These are phyloP conservation scores for Phialemoniopsis sp. DNA, from an alignment of 2,329 filamentous ascomycete species.

Conservation along the genomic window DNA sequence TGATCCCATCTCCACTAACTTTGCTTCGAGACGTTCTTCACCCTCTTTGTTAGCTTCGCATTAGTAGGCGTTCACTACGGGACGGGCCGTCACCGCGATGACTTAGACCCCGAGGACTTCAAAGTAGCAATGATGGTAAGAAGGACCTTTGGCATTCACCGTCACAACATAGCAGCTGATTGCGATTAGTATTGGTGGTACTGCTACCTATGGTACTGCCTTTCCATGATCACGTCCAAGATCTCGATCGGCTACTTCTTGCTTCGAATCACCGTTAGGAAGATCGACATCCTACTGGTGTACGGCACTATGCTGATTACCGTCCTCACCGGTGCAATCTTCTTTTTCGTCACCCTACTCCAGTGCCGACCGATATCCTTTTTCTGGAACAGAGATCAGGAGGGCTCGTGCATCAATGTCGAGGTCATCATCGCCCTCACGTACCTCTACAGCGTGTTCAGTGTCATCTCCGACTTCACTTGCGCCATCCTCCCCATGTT, in stretches of 20 bases:
- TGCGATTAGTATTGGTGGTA: slow-evolving; percentile 14
- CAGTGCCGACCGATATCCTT: slow-evolving; percentile 33
- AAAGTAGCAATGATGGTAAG: slow-evolving; percentile 27
- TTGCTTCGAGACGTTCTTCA: slow-evolving; percentile 19
- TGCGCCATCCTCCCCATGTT: slow-evolving; percentile 48
- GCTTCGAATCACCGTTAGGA: slow-evolving; percentile 30
- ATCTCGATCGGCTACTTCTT: slow-evolving; percentile 38
- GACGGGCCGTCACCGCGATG: slow-evolving; percentile 29
- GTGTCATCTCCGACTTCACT: slow-evolving; percentile 45
- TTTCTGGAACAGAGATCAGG: slow-evolving; percentile 31
- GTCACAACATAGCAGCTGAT: no score
- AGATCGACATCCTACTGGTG: slow-evolving; percentile 25
- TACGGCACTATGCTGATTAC: slow-evolving; percentile 27
- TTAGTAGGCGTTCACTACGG: slow-evolving; percentile 31
- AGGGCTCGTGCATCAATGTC: slow-evolving; percentile 29
- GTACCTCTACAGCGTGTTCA: slow-evolving; percentile 46
- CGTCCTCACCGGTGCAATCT: slow-evolving; percentile 28
- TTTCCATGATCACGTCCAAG: slow-evolving; percentile 24
- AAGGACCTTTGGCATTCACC: no score
- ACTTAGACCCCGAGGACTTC: slow-evolving; percentile 20
- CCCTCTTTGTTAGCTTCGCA: slow-evolving; percentile 26
- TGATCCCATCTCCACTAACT: background rate
- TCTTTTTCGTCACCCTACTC: slow-evolving; percentile 35
- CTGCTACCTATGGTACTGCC: slow-evolving; percentile 13
- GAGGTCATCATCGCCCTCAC: slow-evolving; percentile 46